phyloP scores from a whole-genome alignment of 192 early-diverging fungal species.

The Radiomyces spectabilis region DNA sequence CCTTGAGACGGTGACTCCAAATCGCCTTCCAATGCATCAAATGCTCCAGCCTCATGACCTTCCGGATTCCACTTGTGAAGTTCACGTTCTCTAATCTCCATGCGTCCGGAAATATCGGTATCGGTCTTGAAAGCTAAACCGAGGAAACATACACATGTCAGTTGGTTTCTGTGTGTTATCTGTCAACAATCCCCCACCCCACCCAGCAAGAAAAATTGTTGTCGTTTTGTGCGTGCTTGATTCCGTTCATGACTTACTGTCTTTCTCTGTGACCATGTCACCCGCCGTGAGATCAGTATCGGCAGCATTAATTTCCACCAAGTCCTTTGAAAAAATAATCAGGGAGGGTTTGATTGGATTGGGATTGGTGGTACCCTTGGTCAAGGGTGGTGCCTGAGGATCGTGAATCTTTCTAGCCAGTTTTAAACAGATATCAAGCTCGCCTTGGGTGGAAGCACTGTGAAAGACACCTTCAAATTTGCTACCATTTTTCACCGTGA shows the following conservation, averaged over 20 bases:
- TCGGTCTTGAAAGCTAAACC: constrained; percentile 76
- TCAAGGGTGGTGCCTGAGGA: neutral
- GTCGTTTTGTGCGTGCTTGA: neutral
- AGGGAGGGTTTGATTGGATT: constrained; percentile 35
- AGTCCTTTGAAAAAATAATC: constrained; percentile 61
- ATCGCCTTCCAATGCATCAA: constrained; percentile 8
- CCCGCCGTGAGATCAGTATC: constrained; percentile 43
- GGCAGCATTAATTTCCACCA: constrained; percentile 44
- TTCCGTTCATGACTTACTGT: constrained; percentile 29
- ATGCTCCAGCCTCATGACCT: constrained; percentile 34
- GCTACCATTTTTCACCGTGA: constrained; percentile 47
- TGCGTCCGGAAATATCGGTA: constrained; percentile 72
- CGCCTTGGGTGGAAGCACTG: constrained; percentile 46
- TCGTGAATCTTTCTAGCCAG: constrained; percentile 40
- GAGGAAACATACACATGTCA: neutral
- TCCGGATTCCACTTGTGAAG: constrained; percentile 84
- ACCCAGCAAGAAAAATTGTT: too few species aligned
- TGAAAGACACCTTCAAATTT: constrained; percentile 68
- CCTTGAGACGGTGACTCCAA: constrained; percentile 12
- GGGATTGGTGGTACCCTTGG: constrained; percentile 26
- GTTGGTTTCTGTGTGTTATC: neutral
- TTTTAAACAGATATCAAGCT: constrained; percentile 58
- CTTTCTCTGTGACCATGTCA: constrained; percentile 36
- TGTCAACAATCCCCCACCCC: too few species aligned
- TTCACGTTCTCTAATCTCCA: constrained; percentile 65